A percentile compares a stretch with the other conserved stretches of the same genome.
Evolutionary conservation across 768 basidiomycete genomes (phyloP).

Genomic region (Rhizopogon sp.): DNA sequence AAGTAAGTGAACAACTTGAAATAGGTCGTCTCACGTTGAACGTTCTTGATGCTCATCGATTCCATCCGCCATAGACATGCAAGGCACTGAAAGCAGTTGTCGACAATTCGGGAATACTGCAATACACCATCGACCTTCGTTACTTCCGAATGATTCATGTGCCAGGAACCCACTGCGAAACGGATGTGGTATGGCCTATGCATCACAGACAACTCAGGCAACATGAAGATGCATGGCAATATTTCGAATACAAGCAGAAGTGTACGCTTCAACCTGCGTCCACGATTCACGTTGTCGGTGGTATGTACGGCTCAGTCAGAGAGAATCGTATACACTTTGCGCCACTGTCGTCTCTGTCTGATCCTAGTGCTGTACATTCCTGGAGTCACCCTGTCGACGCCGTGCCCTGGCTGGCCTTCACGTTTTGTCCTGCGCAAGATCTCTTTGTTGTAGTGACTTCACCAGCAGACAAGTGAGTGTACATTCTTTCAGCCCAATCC

Average conservation of each 20-base stretch:
- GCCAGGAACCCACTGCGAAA: constrained; percentile 1
- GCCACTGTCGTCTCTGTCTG: constrained; percentile 30
- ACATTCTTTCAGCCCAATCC: not conserved
- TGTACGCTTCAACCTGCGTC: constrained; percentile 31
- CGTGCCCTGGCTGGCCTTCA: constrained; percentile 46
- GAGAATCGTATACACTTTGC: no score
- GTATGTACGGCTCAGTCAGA: constrained; percentile 22
- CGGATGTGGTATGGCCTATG: constrained; percentile 29
- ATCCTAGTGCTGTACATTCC: not conserved
- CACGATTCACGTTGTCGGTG: constrained; percentile 41
- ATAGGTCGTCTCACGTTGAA: not conserved
- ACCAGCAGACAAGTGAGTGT: constrained; percentile 34
- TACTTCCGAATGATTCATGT: constrained; percentile 40
- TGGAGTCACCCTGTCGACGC: constrained; percentile 44
- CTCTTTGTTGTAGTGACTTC: constrained; percentile 45
- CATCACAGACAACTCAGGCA: constrained; percentile 37
- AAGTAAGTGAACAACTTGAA: constrained; percentile 16
- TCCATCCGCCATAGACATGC: constrained; percentile 27
- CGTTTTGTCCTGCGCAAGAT: constrained; percentile 54
- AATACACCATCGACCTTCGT: constrained; percentile 42
- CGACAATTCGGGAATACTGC: constrained; percentile 33
- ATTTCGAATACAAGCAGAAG: constrained; percentile 31
- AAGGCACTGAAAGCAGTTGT: constrained; percentile 32
- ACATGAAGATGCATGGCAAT: constrained; percentile 46
- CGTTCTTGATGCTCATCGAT: not conserved